Percentiles rank a stretch among this genome's conserved stretches.
Conservation (phyloP, 441 rosid species). For the Arabidopsis hybrid region DNA sequence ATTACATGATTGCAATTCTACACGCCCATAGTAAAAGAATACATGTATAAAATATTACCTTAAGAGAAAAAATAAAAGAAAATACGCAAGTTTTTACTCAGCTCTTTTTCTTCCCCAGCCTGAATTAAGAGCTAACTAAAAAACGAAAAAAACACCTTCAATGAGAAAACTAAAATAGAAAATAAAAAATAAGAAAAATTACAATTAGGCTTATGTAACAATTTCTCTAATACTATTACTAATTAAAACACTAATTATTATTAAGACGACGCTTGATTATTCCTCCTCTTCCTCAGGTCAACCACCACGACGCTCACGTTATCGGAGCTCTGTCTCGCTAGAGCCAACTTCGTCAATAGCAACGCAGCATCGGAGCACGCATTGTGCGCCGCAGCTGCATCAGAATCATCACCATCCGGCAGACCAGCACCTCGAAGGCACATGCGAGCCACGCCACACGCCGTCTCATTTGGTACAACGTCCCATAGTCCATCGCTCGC, state of each 20-base stretch:
- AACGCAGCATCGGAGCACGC: conserved; percentile 83
- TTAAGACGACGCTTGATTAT: conserved; percentile 1
- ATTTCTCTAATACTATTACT: conserved; percentile 17
- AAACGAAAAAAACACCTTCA: background rate
- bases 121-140: conserved; percentile 25
- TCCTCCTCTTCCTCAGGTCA: conserved; percentile 63
- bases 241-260: conserved; percentile 9
- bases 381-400: conserved; percentile 35
- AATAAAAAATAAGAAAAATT: conserved; percentile 12
- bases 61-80: background rate
- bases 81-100: background rate
- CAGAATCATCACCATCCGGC: conserved; percentile 41
- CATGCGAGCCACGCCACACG: conserved; percentile 79
- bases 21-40: background rate
- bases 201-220: conserved; percentile 44
- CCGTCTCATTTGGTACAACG: conserved; percentile 85
- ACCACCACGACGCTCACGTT: conserved; percentile 87
- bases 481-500: conserved; percentile 98
- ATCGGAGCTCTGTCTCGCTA: conserved; percentile 75
- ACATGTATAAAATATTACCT: background rate
- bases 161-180: background rate
- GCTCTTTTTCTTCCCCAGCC: conserved; percentile 26
- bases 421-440: conserved; percentile 56
- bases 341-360: conserved; percentile 74
- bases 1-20: background rate